Conservation (phyloP, 805 yeast genomes). For the Sporopachydermia quercuum region DNA sequence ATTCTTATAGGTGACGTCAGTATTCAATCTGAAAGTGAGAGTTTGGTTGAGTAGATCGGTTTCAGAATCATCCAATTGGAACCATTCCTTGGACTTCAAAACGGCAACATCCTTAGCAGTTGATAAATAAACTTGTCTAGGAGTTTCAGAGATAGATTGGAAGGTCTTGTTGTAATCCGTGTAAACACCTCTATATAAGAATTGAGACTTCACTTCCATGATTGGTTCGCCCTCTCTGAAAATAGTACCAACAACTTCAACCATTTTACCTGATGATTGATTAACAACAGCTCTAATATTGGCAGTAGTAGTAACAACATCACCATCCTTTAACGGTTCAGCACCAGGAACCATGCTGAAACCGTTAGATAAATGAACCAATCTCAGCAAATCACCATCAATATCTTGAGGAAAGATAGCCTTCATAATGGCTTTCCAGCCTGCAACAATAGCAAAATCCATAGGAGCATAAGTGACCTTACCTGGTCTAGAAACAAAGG, state of each 20-base stretch:
- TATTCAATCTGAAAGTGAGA: constrained; percentile 78
- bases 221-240: constrained; percentile 65
- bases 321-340: constrained; percentile 77
- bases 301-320: constrained; percentile 69
- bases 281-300: constrained; percentile 78
- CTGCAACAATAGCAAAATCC: constrained; percentile 97
- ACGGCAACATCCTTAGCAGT: constrained; percentile 86
- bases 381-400: constrained; percentile 88
- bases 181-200: constrained; percentile 92
- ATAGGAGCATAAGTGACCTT: constrained; percentile 76
- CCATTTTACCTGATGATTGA: constrained; percentile 87
- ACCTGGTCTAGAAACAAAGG: constrained; percentile 79
- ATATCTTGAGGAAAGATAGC: constrained; percentile 95
- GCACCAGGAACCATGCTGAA: constrained; percentile 90
- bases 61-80: constrained; percentile 59
- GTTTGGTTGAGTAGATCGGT: constrained; percentile 64
- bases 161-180: constrained; percentile 82
- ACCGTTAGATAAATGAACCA: constrained; percentile 91
- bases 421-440: constrained; percentile 96
- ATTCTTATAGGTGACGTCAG: constrained; percentile 69
- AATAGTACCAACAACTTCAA: constrained; percentile 85
- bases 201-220: constrained; percentile 87
- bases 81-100: constrained; percentile 94
- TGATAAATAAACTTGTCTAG: constrained; percentile 60
- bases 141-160: constrained; percentile 75